Evolutionary conservation across 306 rosid species (phyloP).

Genomic region (Rosa multiflora): DNA sequence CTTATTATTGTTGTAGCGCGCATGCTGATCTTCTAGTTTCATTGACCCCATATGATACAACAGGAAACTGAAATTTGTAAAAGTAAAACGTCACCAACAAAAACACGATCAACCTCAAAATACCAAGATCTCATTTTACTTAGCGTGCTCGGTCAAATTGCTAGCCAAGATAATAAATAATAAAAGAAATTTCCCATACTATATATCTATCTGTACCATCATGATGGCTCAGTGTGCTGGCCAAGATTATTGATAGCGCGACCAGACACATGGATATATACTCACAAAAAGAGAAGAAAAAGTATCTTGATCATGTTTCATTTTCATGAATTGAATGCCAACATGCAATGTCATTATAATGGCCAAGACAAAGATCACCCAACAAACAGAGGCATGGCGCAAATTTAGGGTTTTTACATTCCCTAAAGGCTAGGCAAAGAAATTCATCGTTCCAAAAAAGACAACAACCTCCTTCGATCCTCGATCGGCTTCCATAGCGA

Average conservation of each 20-base stretch:
- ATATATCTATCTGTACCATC: no score
- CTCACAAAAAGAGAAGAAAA: no score
- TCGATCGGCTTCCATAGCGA: neutral
- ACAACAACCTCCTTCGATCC: neutral
- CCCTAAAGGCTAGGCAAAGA: neutral
- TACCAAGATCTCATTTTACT: no score
- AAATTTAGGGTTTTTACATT: neutral
- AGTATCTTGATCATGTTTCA: neutral
- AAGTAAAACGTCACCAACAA: no score
- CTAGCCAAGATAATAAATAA: no score
- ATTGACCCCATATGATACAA: no score
- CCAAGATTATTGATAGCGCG: neutral
- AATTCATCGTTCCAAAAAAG: neutral
- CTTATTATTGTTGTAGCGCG: no score
- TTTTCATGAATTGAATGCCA: neutral
- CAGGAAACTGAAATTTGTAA: no score
- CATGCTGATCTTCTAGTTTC: no score
- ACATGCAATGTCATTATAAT: neutral
- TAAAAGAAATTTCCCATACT: no score
- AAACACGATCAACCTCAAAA: no score
- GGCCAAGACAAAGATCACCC: neutral
- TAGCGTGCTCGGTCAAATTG: no score
- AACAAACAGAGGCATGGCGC: neutral
- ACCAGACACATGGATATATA: neutral
- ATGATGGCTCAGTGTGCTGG: neutral